A percentile compares a stretch with the other conserved stretches of the same genome.
phyloP scores from a whole-genome alignment of 495 filamentous ascomycete species.

The Pyronema omphalodes region DNA sequence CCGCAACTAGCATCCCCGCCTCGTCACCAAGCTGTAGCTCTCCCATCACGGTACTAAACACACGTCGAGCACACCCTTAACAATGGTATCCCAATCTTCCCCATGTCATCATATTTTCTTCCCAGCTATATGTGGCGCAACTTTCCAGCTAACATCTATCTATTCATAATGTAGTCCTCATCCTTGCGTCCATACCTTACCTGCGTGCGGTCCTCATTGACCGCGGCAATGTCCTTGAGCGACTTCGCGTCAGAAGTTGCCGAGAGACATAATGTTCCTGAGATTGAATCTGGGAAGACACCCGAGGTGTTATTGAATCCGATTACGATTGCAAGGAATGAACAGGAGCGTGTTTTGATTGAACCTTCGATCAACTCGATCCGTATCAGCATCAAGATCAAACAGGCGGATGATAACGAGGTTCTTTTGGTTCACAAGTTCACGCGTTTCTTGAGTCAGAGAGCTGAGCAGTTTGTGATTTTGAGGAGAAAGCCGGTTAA shows the following conservation, averaged over 20 bases:
- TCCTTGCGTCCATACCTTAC: slow-evolving; percentile 94
- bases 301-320: slow-evolving; percentile 93
- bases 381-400: slow-evolving; percentile 90
- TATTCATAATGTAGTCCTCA: slow-evolving; percentile 50
- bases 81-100: no score
- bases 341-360: slow-evolving; percentile 84
- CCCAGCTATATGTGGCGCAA: background rate
- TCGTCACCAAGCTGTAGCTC: no score
- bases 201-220: slow-evolving; percentile 84
- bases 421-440: slow-evolving; percentile 96
- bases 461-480: slow-evolving; percentile 96
- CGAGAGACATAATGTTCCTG: slow-evolving; percentile 93
- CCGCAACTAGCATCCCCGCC: no score
- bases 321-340: slow-evolving; percentile 70
- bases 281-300: slow-evolving; percentile 79
- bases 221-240: slow-evolving; percentile 80
- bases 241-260: slow-evolving; percentile 95
- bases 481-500: slow-evolving; percentile 86
- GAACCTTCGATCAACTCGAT: slow-evolving; percentile 94
- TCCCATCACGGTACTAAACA: no score
- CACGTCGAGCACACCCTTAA: no score
- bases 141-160: background rate
- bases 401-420: slow-evolving; percentile 98
- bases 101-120: no score
- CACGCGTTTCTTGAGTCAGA: slow-evolving; percentile 83